A percentile compares a stretch with the other conserved stretches of the same genome.
Conservation (phyloP, 2,329 filamentous ascomycete species). For the Paracoccidioides lutzii region DNA sequence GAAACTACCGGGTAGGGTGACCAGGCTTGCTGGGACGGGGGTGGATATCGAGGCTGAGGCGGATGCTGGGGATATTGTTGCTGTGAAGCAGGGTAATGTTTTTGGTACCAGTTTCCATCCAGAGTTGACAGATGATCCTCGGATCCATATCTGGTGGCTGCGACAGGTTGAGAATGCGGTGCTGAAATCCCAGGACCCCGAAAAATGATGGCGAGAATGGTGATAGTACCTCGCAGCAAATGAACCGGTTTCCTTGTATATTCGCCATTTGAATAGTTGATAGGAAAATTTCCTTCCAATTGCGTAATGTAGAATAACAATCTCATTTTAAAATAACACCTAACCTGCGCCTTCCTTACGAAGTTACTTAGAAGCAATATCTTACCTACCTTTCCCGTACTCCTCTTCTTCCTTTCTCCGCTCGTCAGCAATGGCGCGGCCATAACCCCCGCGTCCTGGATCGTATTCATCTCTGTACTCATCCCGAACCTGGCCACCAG, state of each 20-base stretch:
- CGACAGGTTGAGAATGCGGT: slow-evolving; percentile 47
- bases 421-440: slow-evolving; percentile 61
- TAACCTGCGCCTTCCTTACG: slow-evolving; percentile 2
- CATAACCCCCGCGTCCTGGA: slow-evolving; percentile 81
- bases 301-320: slow-evolving; percentile 5
- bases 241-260: background rate
- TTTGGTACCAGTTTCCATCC: slow-evolving; percentile 95
- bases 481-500: slow-evolving; percentile 89
- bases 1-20: slow-evolving; percentile 40
- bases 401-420: slow-evolving; percentile 45
- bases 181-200: background rate
- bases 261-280: background rate
- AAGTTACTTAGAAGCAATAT: background rate
- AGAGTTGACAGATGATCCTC: slow-evolving; percentile 72
- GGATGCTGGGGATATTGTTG: slow-evolving; percentile 60
- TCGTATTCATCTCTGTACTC: slow-evolving; percentile 97
- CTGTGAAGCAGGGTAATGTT: slow-evolving; percentile 79
- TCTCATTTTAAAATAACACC: slow-evolving; percentile 4
- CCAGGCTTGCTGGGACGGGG: slow-evolving; percentile 35
- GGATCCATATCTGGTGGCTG: slow-evolving; percentile 93
- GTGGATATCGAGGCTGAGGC: slow-evolving; percentile 27
- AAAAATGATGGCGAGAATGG: background rate
- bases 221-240: background rate
- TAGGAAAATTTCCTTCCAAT: background rate
- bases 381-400: slow-evolving; percentile 44